phyloP scores from a whole-genome alignment of 2,329 filamentous ascomycete species.

The Claviceps paspali region DNA sequence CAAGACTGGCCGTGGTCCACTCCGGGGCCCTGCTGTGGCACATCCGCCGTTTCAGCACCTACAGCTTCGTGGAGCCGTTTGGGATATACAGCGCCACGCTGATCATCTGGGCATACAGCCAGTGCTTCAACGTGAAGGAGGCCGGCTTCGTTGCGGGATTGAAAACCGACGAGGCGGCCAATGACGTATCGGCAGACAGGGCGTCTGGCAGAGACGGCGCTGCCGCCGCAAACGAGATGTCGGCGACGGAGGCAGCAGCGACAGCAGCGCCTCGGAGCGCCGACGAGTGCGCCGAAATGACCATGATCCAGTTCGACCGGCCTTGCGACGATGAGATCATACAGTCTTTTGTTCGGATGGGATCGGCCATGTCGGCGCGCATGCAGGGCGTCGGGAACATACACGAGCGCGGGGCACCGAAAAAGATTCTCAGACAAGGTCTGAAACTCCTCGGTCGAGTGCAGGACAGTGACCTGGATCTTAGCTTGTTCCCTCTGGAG shows the following conservation, averaged over 20 bases:
- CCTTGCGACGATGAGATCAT: neutral
- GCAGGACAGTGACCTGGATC: neutral
- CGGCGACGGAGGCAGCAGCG: neutral
- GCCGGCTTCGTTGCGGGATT: neutral
- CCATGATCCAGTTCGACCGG: neutral
- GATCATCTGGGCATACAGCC: neutral
- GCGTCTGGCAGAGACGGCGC: neutral
- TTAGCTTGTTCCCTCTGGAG: neutral
- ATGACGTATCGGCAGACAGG: neutral
- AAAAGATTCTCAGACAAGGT: neutral
- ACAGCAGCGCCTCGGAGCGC: neutral
- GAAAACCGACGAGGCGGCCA: neutral
- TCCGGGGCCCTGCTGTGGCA: neutral
- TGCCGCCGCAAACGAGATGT: no score
- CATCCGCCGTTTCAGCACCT: neutral
- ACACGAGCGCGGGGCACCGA: neutral
- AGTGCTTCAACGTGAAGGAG: neutral
- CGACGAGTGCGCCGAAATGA: neutral
- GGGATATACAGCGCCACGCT: neutral
- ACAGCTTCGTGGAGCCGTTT: neutral
- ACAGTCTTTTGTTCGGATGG: neutral
- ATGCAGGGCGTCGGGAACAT: neutral
- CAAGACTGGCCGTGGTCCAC: neutral
- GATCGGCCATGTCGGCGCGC: neutral
- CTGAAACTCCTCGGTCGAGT: neutral